Conservation (phyloP, 2,329 filamentous ascomycete genomes). For the Cytospora piceae region DNA sequence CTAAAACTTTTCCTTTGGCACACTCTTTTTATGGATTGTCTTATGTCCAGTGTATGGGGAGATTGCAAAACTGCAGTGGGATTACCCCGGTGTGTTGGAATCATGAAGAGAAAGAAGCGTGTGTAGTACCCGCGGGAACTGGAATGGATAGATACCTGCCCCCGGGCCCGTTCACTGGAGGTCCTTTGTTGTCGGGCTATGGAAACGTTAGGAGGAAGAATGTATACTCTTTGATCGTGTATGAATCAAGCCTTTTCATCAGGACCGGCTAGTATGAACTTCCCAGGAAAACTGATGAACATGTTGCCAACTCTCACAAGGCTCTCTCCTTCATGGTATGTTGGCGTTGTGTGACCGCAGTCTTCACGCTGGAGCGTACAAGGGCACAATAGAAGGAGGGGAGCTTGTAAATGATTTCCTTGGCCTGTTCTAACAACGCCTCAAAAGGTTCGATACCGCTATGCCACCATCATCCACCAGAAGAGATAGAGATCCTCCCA, state of each 20-base stretch:
- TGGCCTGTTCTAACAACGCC: background rate
- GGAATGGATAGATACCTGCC: slow-evolving; percentile 19
- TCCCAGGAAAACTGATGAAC: background rate
- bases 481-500: background rate
- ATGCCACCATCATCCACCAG: background rate
- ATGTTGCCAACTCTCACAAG: background rate
- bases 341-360: background rate
- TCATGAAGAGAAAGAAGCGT: background rate
- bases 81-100: background rate
- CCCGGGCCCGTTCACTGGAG: background rate
- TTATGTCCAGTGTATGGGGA: background rate
- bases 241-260: background rate
- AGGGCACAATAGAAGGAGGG: background rate
- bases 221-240: background rate
- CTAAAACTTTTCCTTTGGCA: background rate
- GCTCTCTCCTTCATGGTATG: background rate
- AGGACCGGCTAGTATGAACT: background rate
- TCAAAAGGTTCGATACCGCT: background rate
- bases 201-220: background rate
- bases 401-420: background rate
- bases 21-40: background rate
- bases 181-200: slow-evolving; percentile 1
- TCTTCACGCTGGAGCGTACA: background rate
- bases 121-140: background rate
- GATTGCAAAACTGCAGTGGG: background rate